Evolutionary conservation across 2,329 filamentous ascomycete species (phyloP).

Genomic region (Chrysosphaeria jannelii): DNA sequence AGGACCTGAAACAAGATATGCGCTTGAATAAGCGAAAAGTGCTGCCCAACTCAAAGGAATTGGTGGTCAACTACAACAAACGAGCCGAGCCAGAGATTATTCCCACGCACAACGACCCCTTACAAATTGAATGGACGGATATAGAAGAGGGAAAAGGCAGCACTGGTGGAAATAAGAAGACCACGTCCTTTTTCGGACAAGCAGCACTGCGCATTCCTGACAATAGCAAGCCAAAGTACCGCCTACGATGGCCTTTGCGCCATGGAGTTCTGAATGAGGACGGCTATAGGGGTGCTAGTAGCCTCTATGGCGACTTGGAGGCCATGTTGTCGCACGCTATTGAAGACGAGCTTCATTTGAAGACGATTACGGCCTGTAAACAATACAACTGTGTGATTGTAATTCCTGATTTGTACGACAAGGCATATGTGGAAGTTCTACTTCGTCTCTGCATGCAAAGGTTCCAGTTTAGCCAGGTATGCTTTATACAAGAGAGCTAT

Average conservation of each 20-base stretch:
- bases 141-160: conserved; percentile 15
- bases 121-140: conserved; percentile 90
- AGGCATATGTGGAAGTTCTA: conserved; percentile 60
- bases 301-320: conserved; percentile 65
- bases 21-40: conserved; percentile 82
- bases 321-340: conserved; percentile 66
- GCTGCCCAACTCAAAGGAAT: conserved; percentile 85
- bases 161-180: conserved; percentile 4
- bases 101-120: conserved; percentile 75
- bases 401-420: conserved; percentile 90
- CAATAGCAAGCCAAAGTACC: conserved; percentile 65
- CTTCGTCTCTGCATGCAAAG: conserved; percentile 65
- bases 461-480: conserved; percentile 68
- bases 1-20: conserved; percentile 73
- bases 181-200: conserved; percentile 46
- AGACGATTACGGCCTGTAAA: conserved; percentile 48
- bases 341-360: conserved; percentile 53
- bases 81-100: conserved; percentile 63
- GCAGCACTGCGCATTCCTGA: conserved; percentile 70
- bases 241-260: conserved; percentile 72
- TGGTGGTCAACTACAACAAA: conserved; percentile 83
- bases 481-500: conserved; percentile 87
- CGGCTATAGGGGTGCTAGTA: conserved; percentile 53
- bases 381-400: conserved; percentile 94
- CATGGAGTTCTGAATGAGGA: conserved; percentile 72